A percentile compares a stretch with the other conserved stretches of the same genome.
Conservation (phyloP, 2,329 filamentous ascomycete species). For the Aspergillus amoenus region DNA sequence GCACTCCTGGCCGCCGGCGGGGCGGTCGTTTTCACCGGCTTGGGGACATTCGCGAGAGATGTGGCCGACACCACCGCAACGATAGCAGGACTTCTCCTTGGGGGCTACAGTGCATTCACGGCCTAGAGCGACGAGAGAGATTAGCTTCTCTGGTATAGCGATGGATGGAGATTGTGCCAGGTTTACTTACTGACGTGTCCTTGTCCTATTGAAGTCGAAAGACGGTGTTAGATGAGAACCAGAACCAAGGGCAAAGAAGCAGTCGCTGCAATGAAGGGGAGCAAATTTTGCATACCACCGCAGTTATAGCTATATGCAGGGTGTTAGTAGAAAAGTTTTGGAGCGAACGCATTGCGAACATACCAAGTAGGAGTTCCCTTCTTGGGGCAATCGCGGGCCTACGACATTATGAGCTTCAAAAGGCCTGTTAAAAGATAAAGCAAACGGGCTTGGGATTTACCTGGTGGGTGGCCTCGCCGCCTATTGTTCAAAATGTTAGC, state of each 20-base stretch:
- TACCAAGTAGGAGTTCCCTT: conserved; percentile 81
- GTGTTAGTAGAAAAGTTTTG: conserved; percentile 10
- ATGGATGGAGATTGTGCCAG: conserved; percentile 1
- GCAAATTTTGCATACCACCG: conserved; percentile 58
- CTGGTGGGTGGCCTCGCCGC: conserved; percentile 73
- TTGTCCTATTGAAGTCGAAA: conserved; percentile 45
- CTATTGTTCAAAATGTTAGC: conserved; percentile 42
- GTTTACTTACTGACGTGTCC: conserved; percentile 73
- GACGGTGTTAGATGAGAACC: conserved; percentile 19
- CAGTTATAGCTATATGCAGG: conserved; percentile 69
- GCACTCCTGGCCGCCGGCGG: conserved; percentile 67
- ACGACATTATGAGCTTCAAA: conserved; percentile 20
- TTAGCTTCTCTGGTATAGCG: conserved; percentile 1
- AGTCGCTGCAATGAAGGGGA: background rate
- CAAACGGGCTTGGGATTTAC: conserved; percentile 47
- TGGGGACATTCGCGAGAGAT: conserved; percentile 76
- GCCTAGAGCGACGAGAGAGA: conserved; percentile 50
- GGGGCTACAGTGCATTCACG: conserved; percentile 87
- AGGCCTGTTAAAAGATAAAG: background rate
- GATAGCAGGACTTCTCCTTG: conserved; percentile 75
- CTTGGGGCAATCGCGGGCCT: conserved; percentile 85
- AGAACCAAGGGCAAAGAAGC: background rate
- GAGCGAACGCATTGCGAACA: conserved; percentile 32
- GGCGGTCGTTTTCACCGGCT: conserved; percentile 45
- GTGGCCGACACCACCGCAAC: conserved; percentile 75